Percentiles rank a stretch among this genome's conserved stretches.
Conservation (phyloP, 257 asterid genomes). For the Primulina eburnea region DNA sequence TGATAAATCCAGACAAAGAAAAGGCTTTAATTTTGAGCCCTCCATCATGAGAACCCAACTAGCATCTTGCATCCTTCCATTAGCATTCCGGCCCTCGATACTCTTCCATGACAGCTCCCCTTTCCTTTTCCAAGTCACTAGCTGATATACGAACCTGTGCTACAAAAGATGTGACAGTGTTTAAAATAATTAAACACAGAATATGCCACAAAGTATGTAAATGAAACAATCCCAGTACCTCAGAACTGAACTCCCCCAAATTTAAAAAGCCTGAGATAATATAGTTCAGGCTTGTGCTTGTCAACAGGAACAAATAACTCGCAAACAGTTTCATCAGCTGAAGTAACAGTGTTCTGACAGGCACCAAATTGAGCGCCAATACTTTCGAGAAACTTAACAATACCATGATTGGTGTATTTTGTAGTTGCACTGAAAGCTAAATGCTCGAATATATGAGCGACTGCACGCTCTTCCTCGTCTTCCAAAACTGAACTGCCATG, state of each 20-base stretch:
- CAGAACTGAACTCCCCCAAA: slow-evolving; percentile 89
- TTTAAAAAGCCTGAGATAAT: slow-evolving; percentile 81
- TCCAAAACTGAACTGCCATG: slow-evolving; percentile 93
- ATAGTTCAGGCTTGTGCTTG: slow-evolving; percentile 89
- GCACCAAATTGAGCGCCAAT: slow-evolving; percentile 97
- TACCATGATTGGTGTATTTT: slow-evolving; percentile 84
- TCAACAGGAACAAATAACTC: slow-evolving; percentile 94
- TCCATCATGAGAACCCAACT: slow-evolving; percentile 96
- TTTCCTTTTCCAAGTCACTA: slow-evolving; percentile 87
- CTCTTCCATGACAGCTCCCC: slow-evolving; percentile 97
- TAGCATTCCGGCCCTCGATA: slow-evolving; percentile 82
- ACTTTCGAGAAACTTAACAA: slow-evolving; percentile 89
- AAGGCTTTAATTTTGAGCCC: slow-evolving; percentile 73
- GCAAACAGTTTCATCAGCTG: slow-evolving; percentile 90
- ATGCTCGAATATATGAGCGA: slow-evolving; percentile 97
- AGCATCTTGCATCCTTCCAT: slow-evolving; percentile 97
- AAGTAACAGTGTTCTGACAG: slow-evolving; percentile 87
- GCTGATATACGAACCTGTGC: slow-evolving; percentile 73
- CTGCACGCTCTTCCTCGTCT: slow-evolving; percentile 98
- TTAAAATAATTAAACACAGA: slow-evolving; percentile 6
- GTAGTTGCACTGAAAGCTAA: slow-evolving; percentile 94
- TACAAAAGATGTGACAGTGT: slow-evolving; percentile 25
- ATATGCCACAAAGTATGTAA: background rate
- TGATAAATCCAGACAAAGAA: slow-evolving; percentile 7
- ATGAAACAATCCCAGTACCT: slow-evolving; percentile 44